phyloP scores from a whole-genome alignment of 176 grass and related monocot genomes.

The Areca catechu region DNA sequence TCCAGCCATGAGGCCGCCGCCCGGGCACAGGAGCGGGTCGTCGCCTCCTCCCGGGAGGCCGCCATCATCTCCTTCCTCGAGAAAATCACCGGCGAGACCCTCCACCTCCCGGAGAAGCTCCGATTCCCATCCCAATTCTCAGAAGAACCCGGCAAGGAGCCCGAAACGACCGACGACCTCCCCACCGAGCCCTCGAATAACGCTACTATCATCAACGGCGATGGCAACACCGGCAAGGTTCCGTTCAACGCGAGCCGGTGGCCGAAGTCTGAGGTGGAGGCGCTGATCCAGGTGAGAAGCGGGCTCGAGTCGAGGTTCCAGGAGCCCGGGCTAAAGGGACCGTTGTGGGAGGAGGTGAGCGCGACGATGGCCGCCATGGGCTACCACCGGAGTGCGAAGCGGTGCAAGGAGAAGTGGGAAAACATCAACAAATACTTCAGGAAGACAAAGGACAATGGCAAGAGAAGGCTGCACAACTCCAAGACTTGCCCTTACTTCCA shows the following conservation, averaged over 20 bases:
- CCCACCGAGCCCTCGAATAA: too few species aligned
- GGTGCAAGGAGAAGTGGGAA: conserved; percentile 99
- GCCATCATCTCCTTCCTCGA: conserved; percentile 80
- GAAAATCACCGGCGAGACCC: conserved; percentile 65
- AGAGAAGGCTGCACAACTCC: conserved; percentile 56
- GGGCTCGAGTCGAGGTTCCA: conserved; percentile 70
- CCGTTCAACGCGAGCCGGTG: conserved; percentile 42
- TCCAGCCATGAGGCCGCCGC: conserved; percentile 51
- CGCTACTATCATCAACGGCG: background rate
- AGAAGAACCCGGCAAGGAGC: background rate
- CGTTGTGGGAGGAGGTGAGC: conserved; percentile 96
- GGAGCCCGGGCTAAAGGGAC: conserved; percentile 81
- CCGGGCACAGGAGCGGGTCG: conserved; percentile 47
- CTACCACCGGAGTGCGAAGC: conserved; percentile 57
- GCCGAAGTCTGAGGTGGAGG: conserved; percentile 89
- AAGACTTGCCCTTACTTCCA: conserved; percentile 93
- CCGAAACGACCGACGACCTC: conserved; percentile 13
- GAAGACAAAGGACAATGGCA: conserved; percentile 80
- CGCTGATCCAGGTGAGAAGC: conserved; percentile 59
- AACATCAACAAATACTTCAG: conserved; percentile 99
- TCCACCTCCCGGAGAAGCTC: conserved; percentile 30
- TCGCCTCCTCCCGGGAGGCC: conserved; percentile 58
- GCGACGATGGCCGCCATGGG: conserved; percentile 59
- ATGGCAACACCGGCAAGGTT: conserved; percentile 20
- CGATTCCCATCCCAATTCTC: too few species aligned